Evolutionary conservation across 441 rosid species (phyloP).

Genomic region (Gossypium davidsonii): DNA sequence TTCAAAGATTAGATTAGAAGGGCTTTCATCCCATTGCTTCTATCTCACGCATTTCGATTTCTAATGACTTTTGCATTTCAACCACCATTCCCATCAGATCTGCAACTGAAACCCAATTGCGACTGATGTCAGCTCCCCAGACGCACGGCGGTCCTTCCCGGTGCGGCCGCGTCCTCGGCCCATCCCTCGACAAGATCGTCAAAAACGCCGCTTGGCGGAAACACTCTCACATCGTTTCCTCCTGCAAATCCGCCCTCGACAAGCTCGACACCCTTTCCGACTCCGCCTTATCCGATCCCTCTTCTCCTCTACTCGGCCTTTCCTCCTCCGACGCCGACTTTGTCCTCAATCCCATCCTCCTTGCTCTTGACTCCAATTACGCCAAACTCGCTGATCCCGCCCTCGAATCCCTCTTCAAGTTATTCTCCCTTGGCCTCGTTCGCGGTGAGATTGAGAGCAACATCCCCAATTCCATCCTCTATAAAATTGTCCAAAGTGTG

Average conservation of each 20-base stretch:
- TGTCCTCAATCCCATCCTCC: constrained; percentile 55
- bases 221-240: constrained; percentile 76
- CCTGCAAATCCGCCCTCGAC: constrained; percentile 85
- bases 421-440: constrained; percentile 62
- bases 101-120: neutral
- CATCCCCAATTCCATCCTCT: constrained; percentile 19
- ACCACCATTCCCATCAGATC: neutral
- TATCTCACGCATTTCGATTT: neutral
- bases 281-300: constrained; percentile 26
- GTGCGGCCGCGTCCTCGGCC: constrained; percentile 72
- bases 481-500: constrained; percentile 43
- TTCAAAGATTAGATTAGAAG: neutral
- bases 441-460: constrained; percentile 51
- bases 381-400: constrained; percentile 82
- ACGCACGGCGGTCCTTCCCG: constrained; percentile 73
- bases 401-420: constrained; percentile 66
- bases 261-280: constrained; percentile 58
- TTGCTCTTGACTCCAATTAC: constrained; percentile 65
- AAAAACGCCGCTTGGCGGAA: constrained; percentile 95
- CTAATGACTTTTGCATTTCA: neutral
- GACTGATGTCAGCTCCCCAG: constrained; percentile 53
- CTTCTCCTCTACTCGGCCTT: constrained; percentile 52
- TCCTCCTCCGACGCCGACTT: constrained; percentile 54
- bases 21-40: neutral
- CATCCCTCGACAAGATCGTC: constrained; percentile 77